Evolutionary conservation across 1,284 basidiomycete species (phyloP).

Genomic region (Trichosporon ovoides): DNA sequence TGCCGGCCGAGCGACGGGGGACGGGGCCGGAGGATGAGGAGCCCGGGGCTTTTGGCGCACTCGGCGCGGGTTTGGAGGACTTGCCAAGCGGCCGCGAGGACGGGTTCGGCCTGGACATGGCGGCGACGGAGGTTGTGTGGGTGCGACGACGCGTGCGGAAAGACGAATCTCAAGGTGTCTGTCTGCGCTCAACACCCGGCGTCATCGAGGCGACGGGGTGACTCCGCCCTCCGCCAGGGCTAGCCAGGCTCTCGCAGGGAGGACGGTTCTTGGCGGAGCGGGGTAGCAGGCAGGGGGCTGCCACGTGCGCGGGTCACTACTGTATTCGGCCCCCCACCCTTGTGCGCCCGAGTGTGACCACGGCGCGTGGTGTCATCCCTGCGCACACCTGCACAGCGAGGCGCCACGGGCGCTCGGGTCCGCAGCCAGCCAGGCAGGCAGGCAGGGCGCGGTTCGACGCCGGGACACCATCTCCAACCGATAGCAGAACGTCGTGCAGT

Average conservation of each 20-base stretch:
- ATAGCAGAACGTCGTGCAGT: too few species aligned
- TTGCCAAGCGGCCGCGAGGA: conserved; percentile 33
- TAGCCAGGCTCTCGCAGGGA: too few species aligned
- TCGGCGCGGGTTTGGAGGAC: conserved; percentile 30
- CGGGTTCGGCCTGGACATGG: conserved; percentile 41
- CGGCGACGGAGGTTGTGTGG: conserved; percentile 9
- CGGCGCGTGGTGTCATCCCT: conserved; percentile 3
- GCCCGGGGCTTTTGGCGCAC: conserved; percentile 8
- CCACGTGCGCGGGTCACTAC: conserved; percentile 2
- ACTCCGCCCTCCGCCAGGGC: background rate
- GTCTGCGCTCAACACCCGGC: background rate
- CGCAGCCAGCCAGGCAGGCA: too few species aligned
- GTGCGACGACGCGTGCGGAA: background rate
- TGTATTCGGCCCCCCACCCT: background rate
- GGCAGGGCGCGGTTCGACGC: too few species aligned
- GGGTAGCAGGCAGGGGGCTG: background rate
- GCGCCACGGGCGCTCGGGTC: too few species aligned
- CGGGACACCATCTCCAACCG: too few species aligned
- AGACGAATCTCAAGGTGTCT: background rate
- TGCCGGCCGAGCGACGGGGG: conserved; percentile 42
- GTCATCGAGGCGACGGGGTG: background rate
- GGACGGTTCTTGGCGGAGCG: background rate
- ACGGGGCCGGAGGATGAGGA: background rate
- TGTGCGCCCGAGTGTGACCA: background rate
- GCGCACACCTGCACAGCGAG: conserved; percentile 2